phyloP scores from a whole-genome alignment of 2,329 filamentous ascomycete species.

The Aspergillus neotritici region DNA sequence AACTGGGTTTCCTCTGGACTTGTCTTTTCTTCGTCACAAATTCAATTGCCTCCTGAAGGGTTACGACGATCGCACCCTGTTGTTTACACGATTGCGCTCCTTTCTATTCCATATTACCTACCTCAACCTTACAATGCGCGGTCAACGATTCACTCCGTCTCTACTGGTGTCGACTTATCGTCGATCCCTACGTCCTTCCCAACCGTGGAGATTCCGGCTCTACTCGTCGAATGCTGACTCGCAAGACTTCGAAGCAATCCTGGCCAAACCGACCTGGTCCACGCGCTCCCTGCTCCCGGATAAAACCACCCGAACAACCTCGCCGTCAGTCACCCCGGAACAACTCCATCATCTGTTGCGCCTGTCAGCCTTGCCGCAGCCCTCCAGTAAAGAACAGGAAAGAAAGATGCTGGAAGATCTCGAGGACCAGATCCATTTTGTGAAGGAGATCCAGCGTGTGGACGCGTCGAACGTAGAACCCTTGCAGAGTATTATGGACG shows the following conservation, averaged over 20 bases:
- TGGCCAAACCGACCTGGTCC: slow-evolving; percentile 75
- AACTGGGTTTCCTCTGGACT: too few relatives aligned
- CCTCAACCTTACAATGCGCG: too few relatives aligned
- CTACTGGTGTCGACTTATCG: slow-evolving; percentile 4
- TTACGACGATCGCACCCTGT: too few relatives aligned
- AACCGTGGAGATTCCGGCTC: slow-evolving; percentile 6
- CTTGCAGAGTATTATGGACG: slow-evolving; percentile 73
- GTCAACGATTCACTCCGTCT: neutral
- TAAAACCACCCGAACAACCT: slow-evolving; percentile 23
- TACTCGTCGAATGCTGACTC: slow-evolving; percentile 23
- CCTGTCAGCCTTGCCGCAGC: slow-evolving; percentile 78
- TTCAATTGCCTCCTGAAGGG: too few relatives aligned
- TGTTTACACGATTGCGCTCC: too few relatives aligned
- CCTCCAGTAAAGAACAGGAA: slow-evolving; percentile 59
- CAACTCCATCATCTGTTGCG: slow-evolving; percentile 80
- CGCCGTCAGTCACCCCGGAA: slow-evolving; percentile 51
- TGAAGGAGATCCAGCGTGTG: slow-evolving; percentile 75
- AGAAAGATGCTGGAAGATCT: slow-evolving; percentile 66
- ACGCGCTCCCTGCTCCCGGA: slow-evolving; percentile 65
- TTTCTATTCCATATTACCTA: too few relatives aligned
- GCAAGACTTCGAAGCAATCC: slow-evolving; percentile 42
- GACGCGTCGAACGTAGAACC: slow-evolving; percentile 69
- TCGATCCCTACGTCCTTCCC: slow-evolving; percentile 4
- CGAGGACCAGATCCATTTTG: slow-evolving; percentile 79
- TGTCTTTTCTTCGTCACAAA: too few relatives aligned